Percentiles rank a stretch among this genome's conserved stretches.
These are phyloP conservation scores for Cyberlindnera euphorbiae DNA, from an alignment of 805 yeast species.

Conservation along the genomic window DNA sequence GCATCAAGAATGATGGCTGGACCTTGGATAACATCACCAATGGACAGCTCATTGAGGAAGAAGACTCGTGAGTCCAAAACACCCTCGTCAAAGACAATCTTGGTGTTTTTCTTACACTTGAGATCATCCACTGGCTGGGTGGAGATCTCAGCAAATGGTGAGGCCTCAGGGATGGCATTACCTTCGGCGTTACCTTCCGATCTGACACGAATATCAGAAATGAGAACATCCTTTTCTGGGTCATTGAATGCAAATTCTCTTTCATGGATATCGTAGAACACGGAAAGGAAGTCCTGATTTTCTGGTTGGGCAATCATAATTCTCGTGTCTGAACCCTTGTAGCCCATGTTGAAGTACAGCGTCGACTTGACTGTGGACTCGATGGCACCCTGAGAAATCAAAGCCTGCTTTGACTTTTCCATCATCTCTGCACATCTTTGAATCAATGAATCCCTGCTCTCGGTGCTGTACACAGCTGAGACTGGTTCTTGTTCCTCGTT, in stretches of 20 bases:
- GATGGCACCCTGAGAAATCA: constrained; percentile 8
- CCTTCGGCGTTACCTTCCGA: constrained; percentile 26
- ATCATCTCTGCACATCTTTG: constrained; percentile 8
- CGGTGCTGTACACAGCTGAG: constrained; percentile 24
- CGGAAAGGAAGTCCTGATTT: constrained; percentile 23
- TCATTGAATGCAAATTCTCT: constrained; percentile 35
- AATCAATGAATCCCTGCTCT: constrained; percentile 14
- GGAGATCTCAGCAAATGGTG: constrained; percentile 26
- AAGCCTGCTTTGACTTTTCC: constrained; percentile 2
- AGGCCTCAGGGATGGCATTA: constrained; percentile 13
- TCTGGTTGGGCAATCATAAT: constrained; percentile 28
- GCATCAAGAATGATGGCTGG: constrained; percentile 68
- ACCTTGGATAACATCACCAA: constrained; percentile 31
- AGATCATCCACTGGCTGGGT: constrained; percentile 19
- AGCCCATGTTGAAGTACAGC: constrained; percentile 39
- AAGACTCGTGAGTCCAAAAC: constrained; percentile 28
- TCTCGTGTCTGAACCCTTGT: constrained; percentile 44
- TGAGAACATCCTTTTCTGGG: constrained; percentile 28
- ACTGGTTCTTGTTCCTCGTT: constrained; percentile 26
- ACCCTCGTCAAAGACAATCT: constrained; percentile 29
- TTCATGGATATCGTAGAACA: constrained; percentile 29
- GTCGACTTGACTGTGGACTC: constrained; percentile 16
- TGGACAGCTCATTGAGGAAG: constrained; percentile 26
- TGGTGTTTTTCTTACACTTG: constrained; percentile 32
- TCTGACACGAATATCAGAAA: constrained; percentile 33